A percentile compares a stretch with the other conserved stretches of the same genome.
These are phyloP conservation scores for Avicennia marina DNA, from an alignment of 257 asterid species.

Conservation along the genomic window DNA sequence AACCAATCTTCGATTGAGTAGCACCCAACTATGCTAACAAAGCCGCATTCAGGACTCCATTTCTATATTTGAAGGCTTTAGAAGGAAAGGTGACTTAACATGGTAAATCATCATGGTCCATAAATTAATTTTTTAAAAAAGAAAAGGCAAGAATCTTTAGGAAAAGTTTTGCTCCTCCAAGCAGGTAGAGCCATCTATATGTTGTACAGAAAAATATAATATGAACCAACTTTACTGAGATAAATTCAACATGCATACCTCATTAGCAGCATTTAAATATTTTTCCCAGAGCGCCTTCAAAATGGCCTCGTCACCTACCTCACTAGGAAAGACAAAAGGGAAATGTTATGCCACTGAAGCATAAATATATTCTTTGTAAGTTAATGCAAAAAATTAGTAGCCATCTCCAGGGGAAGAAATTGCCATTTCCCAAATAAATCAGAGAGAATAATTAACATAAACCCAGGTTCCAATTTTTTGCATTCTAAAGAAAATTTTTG, in stretches of 20 bases:
- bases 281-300: constrained; percentile 73
- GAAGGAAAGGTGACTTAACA: too few relatives aligned
- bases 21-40: too few relatives aligned
- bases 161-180: neutral
- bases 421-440: constrained; percentile 12
- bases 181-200: constrained; percentile 14
- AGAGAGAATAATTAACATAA: constrained; percentile 6
- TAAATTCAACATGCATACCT: constrained; percentile 41
- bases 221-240: constrained; percentile 1
- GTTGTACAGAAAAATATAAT: constrained; percentile 8
- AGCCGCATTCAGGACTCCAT: too few relatives aligned
- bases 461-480: too few relatives aligned
- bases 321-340: constrained; percentile 45
- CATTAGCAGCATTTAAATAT: constrained; percentile 52
- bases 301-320: constrained; percentile 86
- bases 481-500: too few relatives aligned
- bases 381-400: constrained; percentile 2
- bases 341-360: constrained; percentile 17
- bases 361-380: constrained; percentile 8
- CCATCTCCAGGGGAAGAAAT: neutral
- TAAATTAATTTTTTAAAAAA: too few relatives aligned
- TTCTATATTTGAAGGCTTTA: too few relatives aligned
- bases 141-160: neutral
- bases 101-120: too few relatives aligned
- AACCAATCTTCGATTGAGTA: too few relatives aligned